Conservation (phyloP, 1,284 basidiomycete genomes). For the Tilletia indica region DNA sequence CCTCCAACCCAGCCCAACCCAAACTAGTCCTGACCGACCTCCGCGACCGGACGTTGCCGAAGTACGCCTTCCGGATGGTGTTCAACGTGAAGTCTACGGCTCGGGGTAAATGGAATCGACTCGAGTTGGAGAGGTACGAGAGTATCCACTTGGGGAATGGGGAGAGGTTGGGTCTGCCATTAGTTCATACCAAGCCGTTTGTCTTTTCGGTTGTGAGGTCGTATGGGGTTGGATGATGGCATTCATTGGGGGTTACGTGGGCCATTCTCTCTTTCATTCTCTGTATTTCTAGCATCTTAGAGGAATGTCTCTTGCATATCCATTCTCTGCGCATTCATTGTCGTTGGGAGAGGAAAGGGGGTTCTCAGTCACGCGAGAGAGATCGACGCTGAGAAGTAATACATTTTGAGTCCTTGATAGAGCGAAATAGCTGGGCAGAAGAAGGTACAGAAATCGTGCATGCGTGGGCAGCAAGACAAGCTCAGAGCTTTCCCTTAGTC, state of each 20-base stretch:
- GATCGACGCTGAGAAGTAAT: too few species aligned
- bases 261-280: too few species aligned
- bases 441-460: not conserved
- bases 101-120: slow-evolving; percentile 2
- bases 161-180: slow-evolving; percentile 6
- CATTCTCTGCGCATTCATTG: too few species aligned
- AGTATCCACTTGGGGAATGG: slow-evolving; percentile 15
- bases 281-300: too few species aligned
- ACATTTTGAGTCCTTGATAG: not conserved
- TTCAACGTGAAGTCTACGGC: slow-evolving; percentile 61
- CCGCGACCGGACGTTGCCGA: slow-evolving; percentile 55
- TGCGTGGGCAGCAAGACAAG: not conserved
- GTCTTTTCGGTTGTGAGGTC: slow-evolving; percentile 15
- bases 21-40: slow-evolving; percentile 10
- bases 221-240: slow-evolving; percentile 2
- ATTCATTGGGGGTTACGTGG: too few species aligned
- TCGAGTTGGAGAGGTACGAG: slow-evolving; percentile 16
- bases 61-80: slow-evolving; percentile 83
- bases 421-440: not conserved
- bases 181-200: slow-evolving; percentile 6
- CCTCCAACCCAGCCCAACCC: not conserved
- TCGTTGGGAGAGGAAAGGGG: too few species aligned
- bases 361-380: too few species aligned
- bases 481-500: slow-evolving; percentile 17
- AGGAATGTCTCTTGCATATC: too few species aligned